phyloP scores from a whole-genome alignment of 352 stramenopile genomes.

The Thraustochytrium striatum region DNA sequence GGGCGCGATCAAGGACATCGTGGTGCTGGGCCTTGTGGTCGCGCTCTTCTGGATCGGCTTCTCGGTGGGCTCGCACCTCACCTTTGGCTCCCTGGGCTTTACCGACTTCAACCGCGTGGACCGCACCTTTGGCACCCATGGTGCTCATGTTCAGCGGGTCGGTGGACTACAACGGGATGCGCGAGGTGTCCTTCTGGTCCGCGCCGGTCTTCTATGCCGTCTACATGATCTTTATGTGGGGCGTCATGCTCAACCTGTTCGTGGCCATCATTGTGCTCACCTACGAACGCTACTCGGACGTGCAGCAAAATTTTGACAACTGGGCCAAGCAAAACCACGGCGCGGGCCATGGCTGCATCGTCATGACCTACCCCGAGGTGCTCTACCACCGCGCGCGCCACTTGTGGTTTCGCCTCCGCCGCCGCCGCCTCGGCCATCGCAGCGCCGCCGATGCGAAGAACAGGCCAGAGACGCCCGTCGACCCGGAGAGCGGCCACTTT shows the following conservation, averaged over 20 bases:
- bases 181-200: constrained; percentile 30
- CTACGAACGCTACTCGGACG: constrained; percentile 18
- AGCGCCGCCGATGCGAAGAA: neutral
- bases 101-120: constrained; percentile 42
- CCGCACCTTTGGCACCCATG: constrained; percentile 43
- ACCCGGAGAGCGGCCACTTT: neutral
- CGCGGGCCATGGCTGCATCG: neutral
- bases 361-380: constrained; percentile 3
- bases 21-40: constrained; percentile 22
- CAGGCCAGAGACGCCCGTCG: neutral
- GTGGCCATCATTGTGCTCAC: constrained; percentile 42
- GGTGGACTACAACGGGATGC: constrained; percentile 42
- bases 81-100: constrained; percentile 39
- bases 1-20: constrained; percentile 22
- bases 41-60: constrained; percentile 28
- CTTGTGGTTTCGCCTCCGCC: neutral
- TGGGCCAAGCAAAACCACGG: constrained; percentile 24
- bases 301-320: constrained; percentile 30
- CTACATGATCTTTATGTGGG: constrained; percentile 49
- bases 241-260: constrained; percentile 44
- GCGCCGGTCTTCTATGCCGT: constrained; percentile 41
- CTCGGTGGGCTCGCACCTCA: constrained; percentile 38
- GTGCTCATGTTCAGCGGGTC: constrained; percentile 36
- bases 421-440: neutral
- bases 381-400: neutral